A percentile compares a stretch with the other conserved stretches of the same genome.
phyloP scores from a whole-genome alignment of 108 stramenopile genomes.

The Tribonema minus region DNA sequence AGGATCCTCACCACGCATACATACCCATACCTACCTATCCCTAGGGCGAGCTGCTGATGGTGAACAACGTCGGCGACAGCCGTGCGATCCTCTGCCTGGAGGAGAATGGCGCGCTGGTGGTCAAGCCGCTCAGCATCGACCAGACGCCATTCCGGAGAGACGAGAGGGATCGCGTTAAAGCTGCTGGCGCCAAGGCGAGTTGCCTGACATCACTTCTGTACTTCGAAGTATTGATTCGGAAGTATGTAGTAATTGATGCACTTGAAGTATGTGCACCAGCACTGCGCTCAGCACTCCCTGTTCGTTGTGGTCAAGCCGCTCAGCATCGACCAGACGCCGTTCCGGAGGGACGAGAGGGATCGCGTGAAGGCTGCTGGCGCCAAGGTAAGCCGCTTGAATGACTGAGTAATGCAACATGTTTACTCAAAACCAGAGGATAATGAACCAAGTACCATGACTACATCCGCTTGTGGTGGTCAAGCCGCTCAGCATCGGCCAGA shows the following conservation, averaged over 20 bases:
- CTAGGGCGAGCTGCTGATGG: constrained; percentile 63
- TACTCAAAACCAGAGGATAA: too few relatives aligned
- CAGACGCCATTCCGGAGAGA: constrained; percentile 92
- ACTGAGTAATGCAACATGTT: too few relatives aligned
- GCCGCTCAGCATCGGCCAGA: constrained; percentile 77
- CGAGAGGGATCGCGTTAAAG: constrained; percentile 77
- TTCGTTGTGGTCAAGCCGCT: constrained; percentile 48
- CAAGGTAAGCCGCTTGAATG: not conserved
- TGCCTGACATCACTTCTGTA: too few relatives aligned
- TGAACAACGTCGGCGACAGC: constrained; percentile 84
- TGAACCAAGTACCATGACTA: too few relatives aligned
- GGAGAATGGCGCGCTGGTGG: constrained; percentile 52
- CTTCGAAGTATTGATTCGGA: too few relatives aligned
- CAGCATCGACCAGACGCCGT: constrained; percentile 90
- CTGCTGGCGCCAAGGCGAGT: constrained; percentile 10
- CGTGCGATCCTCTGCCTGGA: constrained; percentile 74
- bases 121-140: constrained; percentile 67
- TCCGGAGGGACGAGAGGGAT: constrained; percentile 81
- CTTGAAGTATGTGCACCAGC: too few relatives aligned
- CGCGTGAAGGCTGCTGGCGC: constrained; percentile 62
- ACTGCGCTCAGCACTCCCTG: too few relatives aligned
- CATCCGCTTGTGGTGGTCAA: too few relatives aligned
- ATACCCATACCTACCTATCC: too few relatives aligned
- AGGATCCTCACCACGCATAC: too few relatives aligned
- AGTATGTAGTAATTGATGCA: too few relatives aligned